These are phyloP conservation scores for Dendrocalamus sinicus DNA, from an alignment of 176 grass and related monocot species.

Conservation along the genomic window DNA sequence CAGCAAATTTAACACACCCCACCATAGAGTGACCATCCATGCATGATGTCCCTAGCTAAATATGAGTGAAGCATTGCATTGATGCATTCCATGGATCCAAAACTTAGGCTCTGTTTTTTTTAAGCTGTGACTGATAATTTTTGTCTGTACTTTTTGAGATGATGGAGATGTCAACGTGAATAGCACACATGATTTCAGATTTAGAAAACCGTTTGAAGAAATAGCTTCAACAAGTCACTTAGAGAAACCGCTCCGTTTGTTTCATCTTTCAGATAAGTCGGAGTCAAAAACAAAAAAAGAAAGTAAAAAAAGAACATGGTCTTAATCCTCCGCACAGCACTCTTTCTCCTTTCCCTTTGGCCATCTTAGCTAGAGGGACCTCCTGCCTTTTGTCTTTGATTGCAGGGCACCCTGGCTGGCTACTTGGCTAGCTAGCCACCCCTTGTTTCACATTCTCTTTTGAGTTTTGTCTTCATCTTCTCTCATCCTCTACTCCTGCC, in stretches of 20 bases:
- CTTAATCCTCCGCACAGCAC: not conserved
- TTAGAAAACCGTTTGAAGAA: too few relatives aligned
- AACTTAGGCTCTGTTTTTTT: not conserved
- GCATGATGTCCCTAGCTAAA: not conserved
- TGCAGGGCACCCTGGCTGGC: constrained; percentile 13
- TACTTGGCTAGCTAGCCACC: not conserved
- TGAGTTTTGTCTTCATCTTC: constrained; percentile 5
- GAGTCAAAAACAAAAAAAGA: too few relatives aligned
- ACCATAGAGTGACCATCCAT: not conserved
- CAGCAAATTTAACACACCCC: not conserved
- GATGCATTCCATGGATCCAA: constrained; percentile 18
- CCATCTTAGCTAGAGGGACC: not conserved
- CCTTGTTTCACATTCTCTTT: not conserved
- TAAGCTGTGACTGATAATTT: too few relatives aligned
- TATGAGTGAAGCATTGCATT: not conserved
- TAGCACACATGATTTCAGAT: too few relatives aligned
- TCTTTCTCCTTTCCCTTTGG: not conserved
- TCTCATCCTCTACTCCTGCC: not conserved
- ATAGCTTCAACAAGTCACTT: too few relatives aligned
- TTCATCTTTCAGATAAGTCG: too few relatives aligned
- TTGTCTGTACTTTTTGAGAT: too few relatives aligned
- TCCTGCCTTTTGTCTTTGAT: constrained; percentile 26
- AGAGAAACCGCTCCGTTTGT: too few relatives aligned
- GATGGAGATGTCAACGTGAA: too few relatives aligned
- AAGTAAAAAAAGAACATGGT: too few relatives aligned